A percentile compares a stretch with the other conserved stretches of the same genome.
Evolutionary conservation across 208 protist genomes (phyloP).

Genomic region (Balamuthia mandrillaris): DNA sequence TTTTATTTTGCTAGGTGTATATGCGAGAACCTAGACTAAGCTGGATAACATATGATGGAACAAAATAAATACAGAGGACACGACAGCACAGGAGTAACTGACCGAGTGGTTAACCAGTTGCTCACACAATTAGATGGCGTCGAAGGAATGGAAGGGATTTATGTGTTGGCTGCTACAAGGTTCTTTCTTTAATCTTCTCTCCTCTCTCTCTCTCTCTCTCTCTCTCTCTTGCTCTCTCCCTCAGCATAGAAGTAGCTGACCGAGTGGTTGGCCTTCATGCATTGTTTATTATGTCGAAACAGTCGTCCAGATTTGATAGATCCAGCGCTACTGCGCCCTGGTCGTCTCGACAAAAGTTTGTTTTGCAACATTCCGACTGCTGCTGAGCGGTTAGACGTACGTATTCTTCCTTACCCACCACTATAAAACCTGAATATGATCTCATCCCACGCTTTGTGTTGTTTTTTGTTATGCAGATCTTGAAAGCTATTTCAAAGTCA

Average conservation of each 20-base stretch:
- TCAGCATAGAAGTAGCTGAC: no score
- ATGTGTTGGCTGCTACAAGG: slow-evolving; percentile 70
- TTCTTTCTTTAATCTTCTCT: background rate
- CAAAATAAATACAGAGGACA: slow-evolving; percentile 46
- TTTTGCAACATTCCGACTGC: slow-evolving; percentile 21
- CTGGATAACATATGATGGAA: background rate
- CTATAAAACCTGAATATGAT: background rate
- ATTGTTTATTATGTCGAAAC: background rate
- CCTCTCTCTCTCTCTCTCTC: background rate
- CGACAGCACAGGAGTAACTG: slow-evolving; percentile 73
- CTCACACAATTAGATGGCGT: slow-evolving; percentile 76
- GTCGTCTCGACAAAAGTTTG: slow-evolving; percentile 64
- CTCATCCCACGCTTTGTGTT: background rate
- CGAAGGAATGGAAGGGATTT: slow-evolving; percentile 67
- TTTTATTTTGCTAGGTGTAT: background rate
- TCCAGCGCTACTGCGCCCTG: slow-evolving; percentile 71
- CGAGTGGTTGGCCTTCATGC: no score
- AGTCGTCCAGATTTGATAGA: slow-evolving; percentile 72
- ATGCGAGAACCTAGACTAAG: background rate
- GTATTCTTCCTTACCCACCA: no score
- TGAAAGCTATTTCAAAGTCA: slow-evolving; percentile 20
- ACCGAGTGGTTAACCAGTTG: slow-evolving; percentile 80
- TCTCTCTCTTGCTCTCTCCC: no score
- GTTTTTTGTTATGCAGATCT: slow-evolving; percentile 54
- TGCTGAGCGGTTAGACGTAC: background rate